phyloP scores from a whole-genome alignment of 495 filamentous ascomycete species.

The Apodospora peruviana region DNA sequence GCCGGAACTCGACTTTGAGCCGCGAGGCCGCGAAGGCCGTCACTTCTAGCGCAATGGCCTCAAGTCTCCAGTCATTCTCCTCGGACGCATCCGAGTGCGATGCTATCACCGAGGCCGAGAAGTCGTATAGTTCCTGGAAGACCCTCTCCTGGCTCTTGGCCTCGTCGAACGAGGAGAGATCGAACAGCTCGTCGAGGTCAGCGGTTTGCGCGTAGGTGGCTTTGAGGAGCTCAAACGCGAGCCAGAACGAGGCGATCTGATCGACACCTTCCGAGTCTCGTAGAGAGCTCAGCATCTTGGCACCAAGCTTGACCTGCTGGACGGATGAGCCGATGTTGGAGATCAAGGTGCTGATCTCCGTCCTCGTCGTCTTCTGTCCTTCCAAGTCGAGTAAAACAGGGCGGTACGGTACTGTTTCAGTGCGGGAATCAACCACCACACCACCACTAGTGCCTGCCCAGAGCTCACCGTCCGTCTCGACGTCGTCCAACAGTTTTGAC shows the following conservation, averaged over 20 bases:
- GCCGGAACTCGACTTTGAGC: conserved; percentile 64
- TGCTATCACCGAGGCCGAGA: conserved; percentile 61
- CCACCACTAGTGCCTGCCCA: conserved; percentile 10
- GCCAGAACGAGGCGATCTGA: conserved; percentile 72
- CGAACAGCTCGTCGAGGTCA: conserved; percentile 63
- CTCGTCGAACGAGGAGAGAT: conserved; percentile 35
- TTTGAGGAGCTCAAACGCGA: conserved; percentile 66
- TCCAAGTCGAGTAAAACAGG: conserved; percentile 59
- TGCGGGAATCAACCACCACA: conserved; percentile 17
- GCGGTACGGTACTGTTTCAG: conserved; percentile 41
- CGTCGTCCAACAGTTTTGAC: conserved; percentile 18
- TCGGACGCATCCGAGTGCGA: conserved; percentile 40
- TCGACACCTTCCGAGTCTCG: conserved; percentile 48
- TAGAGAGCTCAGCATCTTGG: conserved; percentile 54
- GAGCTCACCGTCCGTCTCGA: conserved; percentile 5
- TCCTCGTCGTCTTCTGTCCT: conserved; percentile 59
- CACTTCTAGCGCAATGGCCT: conserved; percentile 69
- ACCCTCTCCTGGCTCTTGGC: conserved; percentile 45
- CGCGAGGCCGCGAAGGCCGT: conserved; percentile 65
- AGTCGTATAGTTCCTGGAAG: conserved; percentile 75
- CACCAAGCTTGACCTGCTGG: conserved; percentile 44
- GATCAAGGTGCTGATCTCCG: conserved; percentile 42
- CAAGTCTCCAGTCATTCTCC: conserved; percentile 60
- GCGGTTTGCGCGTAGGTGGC: conserved; percentile 41
- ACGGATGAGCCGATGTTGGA: conserved; percentile 36